Evolutionary conservation across 805 yeast species (phyloP).

Genomic region (Grigorovia humatica): DNA sequence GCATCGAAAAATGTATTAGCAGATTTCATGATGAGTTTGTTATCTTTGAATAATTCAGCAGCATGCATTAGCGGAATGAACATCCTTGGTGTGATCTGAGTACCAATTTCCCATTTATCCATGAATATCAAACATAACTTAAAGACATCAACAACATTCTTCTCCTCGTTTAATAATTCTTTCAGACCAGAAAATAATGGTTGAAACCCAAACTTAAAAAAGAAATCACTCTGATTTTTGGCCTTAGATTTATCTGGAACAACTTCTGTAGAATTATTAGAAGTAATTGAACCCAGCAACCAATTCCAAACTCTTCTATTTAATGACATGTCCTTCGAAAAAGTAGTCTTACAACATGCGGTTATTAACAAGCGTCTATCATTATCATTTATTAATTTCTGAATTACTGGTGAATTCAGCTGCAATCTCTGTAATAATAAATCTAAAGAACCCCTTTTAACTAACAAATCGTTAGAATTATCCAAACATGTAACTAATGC

Average conservation of each 20-base stretch:
- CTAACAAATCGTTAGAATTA: conserved; percentile 55
- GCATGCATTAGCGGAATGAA: conserved; percentile 54
- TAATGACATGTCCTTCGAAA: conserved; percentile 84
- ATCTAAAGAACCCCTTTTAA: conserved; percentile 85
- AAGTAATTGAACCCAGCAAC: conserved; percentile 60
- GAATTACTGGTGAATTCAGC: conserved; percentile 49
- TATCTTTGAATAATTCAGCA: conserved; percentile 29
- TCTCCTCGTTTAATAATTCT: conserved; percentile 32
- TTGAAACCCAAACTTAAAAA: conserved; percentile 44
- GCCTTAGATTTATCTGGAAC: not conserved
- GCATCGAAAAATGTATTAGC: conserved; percentile 74
- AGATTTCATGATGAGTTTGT: conserved; percentile 37
- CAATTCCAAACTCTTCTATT: conserved; percentile 91
- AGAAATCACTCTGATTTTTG: conserved; percentile 35
- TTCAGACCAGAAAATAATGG: conserved; percentile 45
- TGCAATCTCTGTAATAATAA: conserved; percentile 59
- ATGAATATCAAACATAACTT: conserved; percentile 61
- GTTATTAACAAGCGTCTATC: conserved; percentile 53
- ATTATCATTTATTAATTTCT: conserved; percentile 33
- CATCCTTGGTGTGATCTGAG: conserved; percentile 55
- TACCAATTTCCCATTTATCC: conserved; percentile 94
- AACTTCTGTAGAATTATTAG: not conserved
- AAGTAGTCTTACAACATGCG: conserved; percentile 56
- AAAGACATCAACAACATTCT: conserved; percentile 37
- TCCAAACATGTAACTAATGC: conserved; percentile 63